Evolutionary conservation across 768 basidiomycete genomes (phyloP).

Genomic region (Trametes gibbosa): DNA sequence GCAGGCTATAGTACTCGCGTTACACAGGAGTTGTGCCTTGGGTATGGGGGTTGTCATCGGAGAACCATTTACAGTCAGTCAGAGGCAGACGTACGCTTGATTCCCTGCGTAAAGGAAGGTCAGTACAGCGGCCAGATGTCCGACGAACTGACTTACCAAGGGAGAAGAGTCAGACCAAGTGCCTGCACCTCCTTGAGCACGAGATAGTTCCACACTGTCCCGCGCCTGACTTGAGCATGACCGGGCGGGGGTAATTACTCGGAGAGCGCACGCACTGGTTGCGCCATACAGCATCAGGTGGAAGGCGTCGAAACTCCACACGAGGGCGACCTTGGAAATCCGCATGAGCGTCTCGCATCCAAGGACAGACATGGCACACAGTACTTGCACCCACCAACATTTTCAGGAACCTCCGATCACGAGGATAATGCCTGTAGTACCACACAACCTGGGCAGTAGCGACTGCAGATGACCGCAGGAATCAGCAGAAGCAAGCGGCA

Average conservation of each 20-base stretch:
- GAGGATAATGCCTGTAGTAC: slow-evolving; percentile 15
- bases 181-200: not conserved
- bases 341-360: too few relatives aligned
- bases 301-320: slow-evolving; percentile 6
- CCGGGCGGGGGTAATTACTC: too few relatives aligned
- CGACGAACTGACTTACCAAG: not conserved
- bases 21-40: slow-evolving; percentile 5
- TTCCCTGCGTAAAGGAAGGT: not conserved
- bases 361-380: not conserved
- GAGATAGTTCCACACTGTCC: slow-evolving; percentile 6
- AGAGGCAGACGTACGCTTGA: not conserved
- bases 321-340: not conserved
- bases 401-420: slow-evolving; percentile 8
- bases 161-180: not conserved
- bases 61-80: too few relatives aligned
- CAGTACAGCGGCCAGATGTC: not conserved
- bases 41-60: not conserved
- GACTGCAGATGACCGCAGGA: not conserved
- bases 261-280: too few relatives aligned
- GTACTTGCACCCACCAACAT: not conserved
- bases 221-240: too few relatives aligned
- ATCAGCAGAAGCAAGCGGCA: not conserved
- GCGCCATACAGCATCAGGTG: slow-evolving; percentile 1
- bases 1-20: not conserved
- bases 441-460: slow-evolving; percentile 4